A percentile compares a stretch with the other conserved stretches of the same genome.
These are phyloP conservation scores for Pseudogymnoascus sp. DNA, from an alignment of 2,329 filamentous ascomycete genomes.

Conservation along the genomic window DNA sequence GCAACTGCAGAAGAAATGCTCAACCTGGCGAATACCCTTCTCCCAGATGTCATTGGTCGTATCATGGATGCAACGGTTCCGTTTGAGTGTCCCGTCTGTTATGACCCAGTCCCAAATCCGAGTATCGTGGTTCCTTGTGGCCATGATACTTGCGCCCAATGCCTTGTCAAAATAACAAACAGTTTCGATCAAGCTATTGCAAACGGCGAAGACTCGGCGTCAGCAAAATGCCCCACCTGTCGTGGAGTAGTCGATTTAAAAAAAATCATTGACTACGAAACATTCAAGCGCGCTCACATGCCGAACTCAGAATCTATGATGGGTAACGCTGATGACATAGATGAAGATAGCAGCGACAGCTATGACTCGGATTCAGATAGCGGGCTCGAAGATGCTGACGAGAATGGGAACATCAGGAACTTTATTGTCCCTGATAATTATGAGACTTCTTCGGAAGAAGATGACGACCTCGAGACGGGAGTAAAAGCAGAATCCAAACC, in stretches of 20 bases:
- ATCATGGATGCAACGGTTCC: slow-evolving; percentile 39
- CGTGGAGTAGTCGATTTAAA: slow-evolving; percentile 58
- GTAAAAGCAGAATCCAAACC: not conserved
- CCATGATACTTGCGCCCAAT: slow-evolving; percentile 71
- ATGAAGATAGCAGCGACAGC: slow-evolving; percentile 24
- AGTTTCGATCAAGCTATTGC: slow-evolving; percentile 47
- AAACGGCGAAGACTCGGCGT: slow-evolving; percentile 48
- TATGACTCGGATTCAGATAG: slow-evolving; percentile 32
- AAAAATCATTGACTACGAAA: slow-evolving; percentile 64
- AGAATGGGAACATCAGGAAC: slow-evolving; percentile 39
- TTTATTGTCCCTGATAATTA: slow-evolving; percentile 50
- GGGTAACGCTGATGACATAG: slow-evolving; percentile 20
- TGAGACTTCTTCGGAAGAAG: slow-evolving; percentile 25
- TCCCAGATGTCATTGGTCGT: slow-evolving; percentile 54
- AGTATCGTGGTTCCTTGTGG: slow-evolving; percentile 77
- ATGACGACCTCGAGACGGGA: slow-evolving; percentile 16
- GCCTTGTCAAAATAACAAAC: slow-evolving; percentile 63
- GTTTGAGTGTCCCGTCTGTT: slow-evolving; percentile 78
- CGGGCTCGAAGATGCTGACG: slow-evolving; percentile 33
- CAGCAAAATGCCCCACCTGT: slow-evolving; percentile 63
- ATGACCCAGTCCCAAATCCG: slow-evolving; percentile 67
- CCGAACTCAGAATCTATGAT: slow-evolving; percentile 39
- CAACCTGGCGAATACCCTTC: slow-evolving; percentile 55
- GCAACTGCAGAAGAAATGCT: slow-evolving; percentile 35
- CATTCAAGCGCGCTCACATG: slow-evolving; percentile 68